Percentiles rank a stretch among this genome's conserved stretches.
These are phyloP conservation scores for Venturia pyrina DNA, from an alignment of 2,329 filamentous ascomycete species.

Conservation along the genomic window DNA sequence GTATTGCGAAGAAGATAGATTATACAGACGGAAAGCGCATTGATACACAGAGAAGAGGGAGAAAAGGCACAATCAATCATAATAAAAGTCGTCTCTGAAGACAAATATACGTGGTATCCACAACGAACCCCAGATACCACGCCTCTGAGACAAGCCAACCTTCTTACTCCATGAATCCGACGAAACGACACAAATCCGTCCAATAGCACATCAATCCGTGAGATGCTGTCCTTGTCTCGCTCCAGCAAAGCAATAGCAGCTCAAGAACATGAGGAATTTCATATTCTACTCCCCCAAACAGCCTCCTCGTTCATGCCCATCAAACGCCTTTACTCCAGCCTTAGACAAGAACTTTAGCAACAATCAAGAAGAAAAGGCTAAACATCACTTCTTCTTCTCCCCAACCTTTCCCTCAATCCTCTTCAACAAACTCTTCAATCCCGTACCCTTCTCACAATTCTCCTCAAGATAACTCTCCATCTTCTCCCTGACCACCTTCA, in stretches of 20 bases:
- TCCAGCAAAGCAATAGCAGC: neutral
- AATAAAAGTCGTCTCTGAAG: neutral
- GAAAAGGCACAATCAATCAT: neutral
- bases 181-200: neutral
- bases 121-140: neutral
- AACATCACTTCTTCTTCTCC: constrained; percentile 33
- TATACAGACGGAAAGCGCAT: neutral
- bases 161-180: neutral
- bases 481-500: constrained; percentile 58
- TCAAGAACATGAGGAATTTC: neutral
- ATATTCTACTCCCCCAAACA: neutral
- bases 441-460: constrained; percentile 71
- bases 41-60: neutral
- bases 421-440: constrained; percentile 42
- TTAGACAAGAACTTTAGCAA: neutral
- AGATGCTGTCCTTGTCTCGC: neutral
- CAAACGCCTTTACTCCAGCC: neutral
- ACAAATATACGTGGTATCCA: neutral
- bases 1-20: too few relatives aligned
- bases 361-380: neutral
- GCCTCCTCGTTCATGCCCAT: neutral
- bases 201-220: neutral
- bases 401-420: constrained; percentile 60
- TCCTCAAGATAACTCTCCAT: constrained; percentile 79
- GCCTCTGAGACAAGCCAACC: neutral